Percentiles rank a stretch among this genome's conserved stretches.
Evolutionary conservation across 192 early-diverging fungal genomes (phyloP).

Genomic region (Linnemannia hyalina): DNA sequence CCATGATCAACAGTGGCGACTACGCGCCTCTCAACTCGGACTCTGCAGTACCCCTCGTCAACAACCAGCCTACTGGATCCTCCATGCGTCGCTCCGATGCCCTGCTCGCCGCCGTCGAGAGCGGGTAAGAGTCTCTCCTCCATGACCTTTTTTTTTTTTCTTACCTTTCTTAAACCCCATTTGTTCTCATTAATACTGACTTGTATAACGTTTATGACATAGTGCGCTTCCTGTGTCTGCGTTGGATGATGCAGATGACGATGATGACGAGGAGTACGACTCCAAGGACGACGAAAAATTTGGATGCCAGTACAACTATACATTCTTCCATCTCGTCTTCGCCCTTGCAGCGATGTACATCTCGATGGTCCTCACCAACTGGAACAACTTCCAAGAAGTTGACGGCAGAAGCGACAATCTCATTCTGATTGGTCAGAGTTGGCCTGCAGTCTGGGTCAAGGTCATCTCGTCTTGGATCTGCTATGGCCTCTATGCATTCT

Average conservation of each 20-base stretch:
- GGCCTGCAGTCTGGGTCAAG: conserved; percentile 93
- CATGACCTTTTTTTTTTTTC: not conserved
- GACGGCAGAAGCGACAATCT: conserved; percentile 51
- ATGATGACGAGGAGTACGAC: conserved; percentile 65
- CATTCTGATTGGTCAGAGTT: conserved; percentile 86
- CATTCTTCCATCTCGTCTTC: conserved; percentile 96
- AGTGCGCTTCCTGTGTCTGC: conserved; percentile 82
- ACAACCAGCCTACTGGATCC: conserved; percentile 48
- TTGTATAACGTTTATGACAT: not conserved
- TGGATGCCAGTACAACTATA: conserved; percentile 86
- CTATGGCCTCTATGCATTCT: conserved; percentile 81
- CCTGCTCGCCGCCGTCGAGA: conserved; percentile 64
- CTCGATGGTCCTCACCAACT: conserved; percentile 91
- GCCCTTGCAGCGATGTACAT: conserved; percentile 91
- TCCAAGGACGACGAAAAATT: conserved; percentile 84
- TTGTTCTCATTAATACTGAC: not conserved
- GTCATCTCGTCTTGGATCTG: conserved; percentile 83
- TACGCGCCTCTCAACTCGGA: conserved; percentile 67
- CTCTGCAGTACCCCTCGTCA: conserved; percentile 61
- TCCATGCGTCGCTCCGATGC: conserved; percentile 42
- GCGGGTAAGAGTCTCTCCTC: conserved; percentile 46
- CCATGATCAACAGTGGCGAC: conserved; percentile 68
- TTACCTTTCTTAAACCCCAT: not conserved
- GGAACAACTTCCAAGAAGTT: conserved; percentile 60
- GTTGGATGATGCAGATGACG: conserved; percentile 67